phyloP scores from a whole-genome alignment of 2,329 filamentous ascomycete genomes.

The Pseudogymnoascus sp. region DNA sequence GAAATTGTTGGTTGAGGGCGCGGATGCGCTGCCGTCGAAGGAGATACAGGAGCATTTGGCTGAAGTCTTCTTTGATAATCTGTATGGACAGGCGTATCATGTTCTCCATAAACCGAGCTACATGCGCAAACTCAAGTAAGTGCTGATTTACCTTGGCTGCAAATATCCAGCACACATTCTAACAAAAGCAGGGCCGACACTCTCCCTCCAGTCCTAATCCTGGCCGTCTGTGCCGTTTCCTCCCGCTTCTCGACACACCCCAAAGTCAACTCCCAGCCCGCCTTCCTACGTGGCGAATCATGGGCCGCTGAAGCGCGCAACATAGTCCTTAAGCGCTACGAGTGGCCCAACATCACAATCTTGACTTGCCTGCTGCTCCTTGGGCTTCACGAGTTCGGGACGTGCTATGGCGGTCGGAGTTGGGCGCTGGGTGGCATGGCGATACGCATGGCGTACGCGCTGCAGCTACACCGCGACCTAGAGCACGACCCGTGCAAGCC shows the following conservation, averaged over 20 bases:
- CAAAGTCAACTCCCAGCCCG: slow-evolving; percentile 59
- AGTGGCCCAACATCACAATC: slow-evolving; percentile 93
- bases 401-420: slow-evolving; percentile 88
- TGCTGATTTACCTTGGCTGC: slow-evolving; percentile 13
- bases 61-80: slow-evolving; percentile 89
- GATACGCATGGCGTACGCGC: slow-evolving; percentile 90
- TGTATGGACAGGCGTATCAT: slow-evolving; percentile 93
- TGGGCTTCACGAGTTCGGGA: slow-evolving; percentile 91
- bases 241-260: slow-evolving; percentile 90
- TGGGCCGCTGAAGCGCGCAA: slow-evolving; percentile 85
- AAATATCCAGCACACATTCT: slow-evolving; percentile 14
- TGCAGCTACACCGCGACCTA: slow-evolving; percentile 87
- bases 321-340: slow-evolving; percentile 80
- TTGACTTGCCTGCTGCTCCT: slow-evolving; percentile 82
- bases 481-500: slow-evolving; percentile 61
- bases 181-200: slow-evolving; percentile 52
- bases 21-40: slow-evolving; percentile 70
- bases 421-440: slow-evolving; percentile 95
- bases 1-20: slow-evolving; percentile 71
- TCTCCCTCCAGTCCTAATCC: slow-evolving; percentile 78
- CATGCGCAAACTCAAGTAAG: slow-evolving; percentile 73
- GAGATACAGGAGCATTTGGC: slow-evolving; percentile 90
- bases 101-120: slow-evolving; percentile 95
- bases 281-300: slow-evolving; percentile 80
- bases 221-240: slow-evolving; percentile 94